Evolutionary conservation across 2,329 filamentous ascomycete genomes (phyloP).

Genomic region (Bipolaris cookei): DNA sequence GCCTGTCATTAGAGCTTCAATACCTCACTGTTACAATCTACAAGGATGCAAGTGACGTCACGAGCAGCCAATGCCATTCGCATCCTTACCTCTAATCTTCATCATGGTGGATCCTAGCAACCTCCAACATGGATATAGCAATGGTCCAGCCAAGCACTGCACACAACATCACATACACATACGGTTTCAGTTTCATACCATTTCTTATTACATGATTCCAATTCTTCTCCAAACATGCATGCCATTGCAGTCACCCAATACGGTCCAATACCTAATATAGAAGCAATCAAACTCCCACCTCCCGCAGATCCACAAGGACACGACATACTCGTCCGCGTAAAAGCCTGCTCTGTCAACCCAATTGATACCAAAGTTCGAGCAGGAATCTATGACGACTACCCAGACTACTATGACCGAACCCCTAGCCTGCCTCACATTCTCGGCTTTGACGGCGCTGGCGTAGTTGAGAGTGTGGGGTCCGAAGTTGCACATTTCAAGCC

Average conservation of each 20-base stretch:
- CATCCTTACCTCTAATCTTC: constrained; percentile 3
- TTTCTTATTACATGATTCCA: neutral
- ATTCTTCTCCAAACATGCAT: constrained; percentile 1
- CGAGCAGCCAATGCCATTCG: neutral
- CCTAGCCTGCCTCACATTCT: constrained; percentile 12
- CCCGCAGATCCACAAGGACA: constrained; percentile 3
- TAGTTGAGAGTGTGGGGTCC: constrained; percentile 6
- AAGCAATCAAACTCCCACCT: constrained; percentile 1
- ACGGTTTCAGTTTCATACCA: too few relatives aligned
- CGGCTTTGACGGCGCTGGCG: constrained; percentile 12
- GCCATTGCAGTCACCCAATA: constrained; percentile 14
- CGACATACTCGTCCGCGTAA: constrained; percentile 7
- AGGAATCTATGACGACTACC: constrained; percentile 13
- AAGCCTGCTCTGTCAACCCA: constrained; percentile 12
- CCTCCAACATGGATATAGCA: neutral
- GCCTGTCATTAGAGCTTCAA: neutral
- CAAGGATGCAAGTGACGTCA: constrained; percentile 9
- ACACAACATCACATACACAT: too few relatives aligned
- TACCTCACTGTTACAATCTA: neutral
- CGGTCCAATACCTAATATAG: constrained; percentile 8
- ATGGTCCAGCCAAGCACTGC: neutral
- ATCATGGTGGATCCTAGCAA: neutral
- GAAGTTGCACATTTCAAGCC: constrained; percentile 1
- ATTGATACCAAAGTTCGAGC: constrained; percentile 14
- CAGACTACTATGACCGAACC: constrained; percentile 11